Evolutionary conservation across 139 green algal species (phyloP).

Genomic region (Desmodesmus armatus): DNA sequence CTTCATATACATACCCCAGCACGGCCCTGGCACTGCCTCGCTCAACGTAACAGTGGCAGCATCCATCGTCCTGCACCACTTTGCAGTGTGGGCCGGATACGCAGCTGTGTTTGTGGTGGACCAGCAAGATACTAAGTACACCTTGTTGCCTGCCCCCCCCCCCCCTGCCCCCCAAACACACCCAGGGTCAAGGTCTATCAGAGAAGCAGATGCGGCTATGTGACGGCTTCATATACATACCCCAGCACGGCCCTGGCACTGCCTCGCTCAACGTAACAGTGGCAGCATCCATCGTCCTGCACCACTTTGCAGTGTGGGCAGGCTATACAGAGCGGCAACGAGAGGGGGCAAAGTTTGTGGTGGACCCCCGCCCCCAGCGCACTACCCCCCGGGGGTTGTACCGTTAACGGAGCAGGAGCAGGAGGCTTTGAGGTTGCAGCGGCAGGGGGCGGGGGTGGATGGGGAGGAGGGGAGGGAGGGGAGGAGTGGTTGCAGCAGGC

Average conservation of each 20-base stretch:
- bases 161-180: not conserved
- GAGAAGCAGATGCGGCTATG: slow-evolving; percentile 84
- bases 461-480: not conserved
- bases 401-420: slow-evolving; percentile 27
- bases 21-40: slow-evolving; percentile 82
- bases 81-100: slow-evolving; percentile 86
- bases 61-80: slow-evolving; percentile 96
- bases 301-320: slow-evolving; percentile 93
- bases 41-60: slow-evolving; percentile 95
- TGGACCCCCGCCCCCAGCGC: slow-evolving; percentile 64
- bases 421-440: slow-evolving; percentile 18
- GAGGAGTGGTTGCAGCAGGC: slow-evolving; percentile 28
- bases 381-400: slow-evolving; percentile 52
- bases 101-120: slow-evolving; percentile 13
- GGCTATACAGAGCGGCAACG: slow-evolving; percentile 75
- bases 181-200: slow-evolving; percentile 87
- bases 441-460: not conserved
- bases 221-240: slow-evolving; percentile 96
- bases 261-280: slow-evolving; percentile 97
- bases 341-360: slow-evolving; percentile 82
- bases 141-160: not conserved
- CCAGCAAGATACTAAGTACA: not conserved
- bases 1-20: slow-evolving; percentile 94
- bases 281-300: slow-evolving; percentile 93
- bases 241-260: slow-evolving; percentile 78